Conservation (phyloP, 805 yeast genomes). For the Trichomonascus vanleenenianus region DNA sequence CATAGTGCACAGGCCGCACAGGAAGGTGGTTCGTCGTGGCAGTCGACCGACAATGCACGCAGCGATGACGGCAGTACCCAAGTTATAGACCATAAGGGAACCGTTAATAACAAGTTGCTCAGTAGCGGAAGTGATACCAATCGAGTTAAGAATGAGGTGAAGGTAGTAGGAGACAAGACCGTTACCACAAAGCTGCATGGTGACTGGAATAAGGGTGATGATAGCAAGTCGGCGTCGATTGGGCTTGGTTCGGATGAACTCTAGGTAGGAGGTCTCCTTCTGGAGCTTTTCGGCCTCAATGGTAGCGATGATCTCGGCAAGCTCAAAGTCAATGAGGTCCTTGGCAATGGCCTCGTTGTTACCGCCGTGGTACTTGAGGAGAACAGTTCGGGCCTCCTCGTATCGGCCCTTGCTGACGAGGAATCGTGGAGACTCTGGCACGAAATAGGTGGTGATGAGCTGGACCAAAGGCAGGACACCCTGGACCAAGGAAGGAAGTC, state of each 20-base stretch:
- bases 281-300: constrained; percentile 6
- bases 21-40: constrained; percentile 10
- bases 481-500: constrained; percentile 70
- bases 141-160: constrained; percentile 42
- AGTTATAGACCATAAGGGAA: constrained; percentile 10
- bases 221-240: constrained; percentile 8
- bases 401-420: constrained; percentile 58
- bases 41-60: constrained; percentile 11
- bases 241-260: constrained; percentile 8
- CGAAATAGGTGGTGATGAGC: constrained; percentile 39
- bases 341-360: not conserved
- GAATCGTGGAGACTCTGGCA: constrained; percentile 69
- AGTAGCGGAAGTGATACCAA: constrained; percentile 39
- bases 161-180: constrained; percentile 34
- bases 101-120: constrained; percentile 14
- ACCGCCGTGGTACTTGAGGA: constrained; percentile 11
- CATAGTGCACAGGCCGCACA: constrained; percentile 10
- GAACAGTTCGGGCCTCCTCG: constrained; percentile 34
- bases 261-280: constrained; percentile 1
- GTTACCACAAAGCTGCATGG: constrained; percentile 12
- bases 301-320: constrained; percentile 8
- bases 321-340: constrained; percentile 11
- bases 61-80: constrained; percentile 7
- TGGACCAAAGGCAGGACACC: constrained; percentile 51
- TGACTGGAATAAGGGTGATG: constrained; percentile 3